These are phyloP conservation scores for Sonneratia caseolaris DNA, from an alignment of 345 rosid species.

Conservation along the genomic window DNA sequence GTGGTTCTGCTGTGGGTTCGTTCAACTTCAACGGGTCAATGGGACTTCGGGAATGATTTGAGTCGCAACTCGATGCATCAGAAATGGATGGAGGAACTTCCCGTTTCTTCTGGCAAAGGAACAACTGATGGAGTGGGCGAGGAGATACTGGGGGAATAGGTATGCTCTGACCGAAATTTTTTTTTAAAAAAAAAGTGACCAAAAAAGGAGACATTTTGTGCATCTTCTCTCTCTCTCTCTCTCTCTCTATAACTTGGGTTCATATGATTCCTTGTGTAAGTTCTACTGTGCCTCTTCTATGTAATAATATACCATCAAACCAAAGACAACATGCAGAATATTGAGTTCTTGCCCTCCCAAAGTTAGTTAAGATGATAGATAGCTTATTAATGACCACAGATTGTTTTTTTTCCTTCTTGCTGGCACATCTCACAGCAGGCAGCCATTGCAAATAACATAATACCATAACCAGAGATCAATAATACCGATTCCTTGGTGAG, in stretches of 20 bases:
- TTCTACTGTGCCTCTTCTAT: not conserved
- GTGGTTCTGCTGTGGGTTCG: slow-evolving; percentile 18
- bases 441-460: not conserved
- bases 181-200: not conserved
- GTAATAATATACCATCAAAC: not conserved
- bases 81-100: not conserved
- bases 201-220: not conserved
- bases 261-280: not conserved
- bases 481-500: not conserved
- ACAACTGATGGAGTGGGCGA: not conserved
- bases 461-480: not conserved
- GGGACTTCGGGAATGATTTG: not conserved
- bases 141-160: not conserved
- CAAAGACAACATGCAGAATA: not conserved
- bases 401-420: not conserved
- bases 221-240: no score
- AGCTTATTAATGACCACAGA: not conserved
- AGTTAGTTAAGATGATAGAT: not conserved
- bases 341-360: not conserved
- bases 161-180: not conserved
- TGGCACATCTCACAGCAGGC: not conserved
- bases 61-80: not conserved
- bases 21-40: not conserved
- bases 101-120: not conserved
- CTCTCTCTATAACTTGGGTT: not conserved